Percentiles rank a stretch among this genome's conserved stretches.
Conservation (phyloP, 2,329 filamentous ascomycete species). For the Aspergillus pseudoviridinutans region DNA sequence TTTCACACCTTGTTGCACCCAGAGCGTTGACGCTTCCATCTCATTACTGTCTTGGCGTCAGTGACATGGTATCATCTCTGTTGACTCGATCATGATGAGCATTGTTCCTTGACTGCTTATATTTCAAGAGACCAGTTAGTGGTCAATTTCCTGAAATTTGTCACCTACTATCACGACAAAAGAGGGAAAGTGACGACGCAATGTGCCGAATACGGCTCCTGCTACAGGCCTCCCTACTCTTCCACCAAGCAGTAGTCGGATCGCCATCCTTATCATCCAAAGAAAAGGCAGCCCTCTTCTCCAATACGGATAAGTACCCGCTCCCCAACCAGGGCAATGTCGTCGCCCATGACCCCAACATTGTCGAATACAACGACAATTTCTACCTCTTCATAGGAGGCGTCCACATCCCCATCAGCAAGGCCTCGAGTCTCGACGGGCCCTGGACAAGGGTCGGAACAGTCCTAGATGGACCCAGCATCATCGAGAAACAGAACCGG, state of each 20-base stretch:
- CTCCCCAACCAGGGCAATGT: constrained; percentile 27
- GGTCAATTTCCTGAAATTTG: neutral
- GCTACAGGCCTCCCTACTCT: neutral
- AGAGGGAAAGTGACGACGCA: neutral
- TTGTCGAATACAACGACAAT: constrained; percentile 22
- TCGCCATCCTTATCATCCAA: neutral
- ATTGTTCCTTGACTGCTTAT: neutral
- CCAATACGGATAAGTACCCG: constrained; percentile 23
- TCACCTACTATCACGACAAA: neutral
- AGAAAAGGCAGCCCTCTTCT: constrained; percentile 15
- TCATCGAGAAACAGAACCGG: constrained; percentile 28
- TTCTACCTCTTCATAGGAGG: constrained; percentile 36
- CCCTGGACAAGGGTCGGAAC: constrained; percentile 33
- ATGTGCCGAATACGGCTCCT: neutral
- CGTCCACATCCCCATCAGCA: constrained; percentile 22
- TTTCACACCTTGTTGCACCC: neutral
- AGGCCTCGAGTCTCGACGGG: constrained; percentile 23
- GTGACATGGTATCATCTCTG: neutral
- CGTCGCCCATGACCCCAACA: constrained; percentile 31
- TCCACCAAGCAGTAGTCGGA: neutral
- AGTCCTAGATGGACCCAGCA: constrained; percentile 26
- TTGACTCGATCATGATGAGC: neutral
- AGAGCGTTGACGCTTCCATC: neutral
- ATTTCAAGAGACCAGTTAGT: neutral
- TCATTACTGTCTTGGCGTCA: neutral